phyloP scores from a whole-genome alignment of 2,329 filamentous ascomycete genomes.

The Epichloe aotearoae region DNA sequence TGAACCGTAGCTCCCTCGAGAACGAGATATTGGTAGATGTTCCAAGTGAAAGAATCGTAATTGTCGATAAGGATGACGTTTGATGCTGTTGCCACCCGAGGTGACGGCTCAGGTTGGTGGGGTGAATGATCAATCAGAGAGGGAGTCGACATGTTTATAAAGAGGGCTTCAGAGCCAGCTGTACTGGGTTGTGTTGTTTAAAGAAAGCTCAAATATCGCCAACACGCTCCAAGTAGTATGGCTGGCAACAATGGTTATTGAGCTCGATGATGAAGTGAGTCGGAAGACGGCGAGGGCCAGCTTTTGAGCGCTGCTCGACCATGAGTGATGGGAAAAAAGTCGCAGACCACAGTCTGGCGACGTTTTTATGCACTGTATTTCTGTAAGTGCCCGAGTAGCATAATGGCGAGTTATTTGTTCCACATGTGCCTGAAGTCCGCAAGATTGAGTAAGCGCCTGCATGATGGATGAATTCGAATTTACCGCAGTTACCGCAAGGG shows the following conservation, averaged over 20 bases:
- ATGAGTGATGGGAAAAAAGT: not conserved
- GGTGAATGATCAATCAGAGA: conserved; percentile 69
- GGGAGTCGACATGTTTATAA: conserved; percentile 30
- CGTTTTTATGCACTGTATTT: not conserved
- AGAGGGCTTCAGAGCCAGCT: not conserved
- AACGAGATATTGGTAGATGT: conserved; percentile 95
- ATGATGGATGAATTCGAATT: not conserved
- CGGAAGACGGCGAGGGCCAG: not conserved
- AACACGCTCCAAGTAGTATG: not conserved
- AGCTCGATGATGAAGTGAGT: not conserved
- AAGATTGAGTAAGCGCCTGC: not conserved
- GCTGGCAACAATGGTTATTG: not conserved
- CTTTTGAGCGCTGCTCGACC: not conserved
- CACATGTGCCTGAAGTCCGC: not conserved
- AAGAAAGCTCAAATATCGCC: not conserved
- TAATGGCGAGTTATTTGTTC: not conserved
- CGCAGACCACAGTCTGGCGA: not conserved
- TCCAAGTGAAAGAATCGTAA: conserved; percentile 99
- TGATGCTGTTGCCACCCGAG: conserved; percentile 63
- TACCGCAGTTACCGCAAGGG: not conserved
- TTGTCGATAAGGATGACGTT: conserved; percentile 97
- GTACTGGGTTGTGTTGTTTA: not conserved
- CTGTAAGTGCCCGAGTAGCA: not conserved
- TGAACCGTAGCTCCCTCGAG: conserved; percentile 89
- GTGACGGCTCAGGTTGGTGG: conserved; percentile 62